phyloP scores from a whole-genome alignment of 306 rosid genomes.

The Cicer chorassanicum region DNA sequence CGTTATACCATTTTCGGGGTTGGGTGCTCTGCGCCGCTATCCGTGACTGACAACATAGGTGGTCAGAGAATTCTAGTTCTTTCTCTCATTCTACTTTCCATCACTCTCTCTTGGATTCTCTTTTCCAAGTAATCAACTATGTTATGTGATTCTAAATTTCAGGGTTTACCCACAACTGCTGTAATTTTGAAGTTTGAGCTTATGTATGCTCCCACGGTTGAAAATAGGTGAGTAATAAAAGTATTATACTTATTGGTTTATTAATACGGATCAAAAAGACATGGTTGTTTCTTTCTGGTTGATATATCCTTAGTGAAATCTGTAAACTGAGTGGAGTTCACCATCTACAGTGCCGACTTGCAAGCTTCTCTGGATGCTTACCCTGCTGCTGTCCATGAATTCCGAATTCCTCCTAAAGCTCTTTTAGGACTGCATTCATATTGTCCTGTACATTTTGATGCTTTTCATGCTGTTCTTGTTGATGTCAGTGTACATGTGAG shows the following conservation, averaged over 20 bases:
- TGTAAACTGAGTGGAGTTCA: slow-evolving; percentile 45
- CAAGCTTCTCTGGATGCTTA: slow-evolving; percentile 67
- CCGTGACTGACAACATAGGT: background rate
- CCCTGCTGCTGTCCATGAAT: slow-evolving; percentile 78
- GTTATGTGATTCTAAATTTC: slow-evolving; percentile 42
- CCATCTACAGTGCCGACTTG: slow-evolving; percentile 59
- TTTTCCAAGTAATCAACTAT: background rate
- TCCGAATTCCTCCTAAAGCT: slow-evolving; percentile 81
- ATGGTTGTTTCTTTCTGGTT: slow-evolving; percentile 17
- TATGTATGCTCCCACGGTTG: slow-evolving; percentile 72
- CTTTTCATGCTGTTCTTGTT: slow-evolving; percentile 76
- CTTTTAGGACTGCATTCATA: slow-evolving; percentile 83
- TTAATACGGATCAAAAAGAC: slow-evolving; percentile 18
- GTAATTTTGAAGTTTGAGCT: slow-evolving; percentile 87
- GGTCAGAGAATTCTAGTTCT: background rate
- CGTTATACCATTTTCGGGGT: too few species aligned
- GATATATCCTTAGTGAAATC: slow-evolving; percentile 42
- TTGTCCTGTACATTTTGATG: slow-evolving; percentile 85
- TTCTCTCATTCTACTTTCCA: background rate
- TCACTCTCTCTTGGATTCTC: background rate
- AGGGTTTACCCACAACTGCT: slow-evolving; percentile 71
- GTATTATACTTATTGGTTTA: slow-evolving; percentile 19
- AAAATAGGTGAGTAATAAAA: slow-evolving; percentile 60
- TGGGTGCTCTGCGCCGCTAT: too few species aligned
- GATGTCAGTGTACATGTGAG: slow-evolving; percentile 75